These are phyloP conservation scores for Verticillium tricorpus DNA, from an alignment of 2,329 filamentous ascomycete species.

Conservation along the genomic window DNA sequence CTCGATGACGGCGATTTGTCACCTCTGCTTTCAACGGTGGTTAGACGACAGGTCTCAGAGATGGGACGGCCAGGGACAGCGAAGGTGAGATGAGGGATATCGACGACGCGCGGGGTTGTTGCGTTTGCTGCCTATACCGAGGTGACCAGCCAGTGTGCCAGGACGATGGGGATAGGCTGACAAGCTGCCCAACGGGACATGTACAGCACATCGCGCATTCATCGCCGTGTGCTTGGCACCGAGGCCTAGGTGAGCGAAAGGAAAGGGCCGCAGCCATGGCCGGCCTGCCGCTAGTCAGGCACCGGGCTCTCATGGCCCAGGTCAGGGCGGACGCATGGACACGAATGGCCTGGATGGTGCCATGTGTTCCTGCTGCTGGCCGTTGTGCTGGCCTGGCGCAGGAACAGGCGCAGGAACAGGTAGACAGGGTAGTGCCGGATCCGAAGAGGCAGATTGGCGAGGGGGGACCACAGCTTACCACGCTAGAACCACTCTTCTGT, in stretches of 20 bases:
- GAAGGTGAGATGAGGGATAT: neutral
- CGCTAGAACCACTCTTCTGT: neutral
- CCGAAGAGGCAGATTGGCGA: neutral
- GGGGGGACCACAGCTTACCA: neutral
- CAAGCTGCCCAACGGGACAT: neutral
- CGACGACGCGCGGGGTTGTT: neutral
- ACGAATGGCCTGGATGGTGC: conserved; percentile 9
- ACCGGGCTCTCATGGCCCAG: neutral
- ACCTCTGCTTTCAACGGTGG: neutral
- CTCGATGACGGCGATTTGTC: neutral
- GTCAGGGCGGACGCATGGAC: neutral
- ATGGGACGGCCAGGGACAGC: neutral
- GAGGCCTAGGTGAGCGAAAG: neutral
- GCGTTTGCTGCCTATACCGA: neutral
- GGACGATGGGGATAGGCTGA: neutral
- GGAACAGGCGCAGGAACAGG: neutral
- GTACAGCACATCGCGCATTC: neutral
- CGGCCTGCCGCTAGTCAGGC: neutral
- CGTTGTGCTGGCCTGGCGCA: neutral
- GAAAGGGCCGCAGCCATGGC: neutral
- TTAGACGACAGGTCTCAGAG: neutral
- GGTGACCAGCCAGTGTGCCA: neutral
- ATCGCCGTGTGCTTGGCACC: neutral
- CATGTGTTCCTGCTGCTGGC: conserved; percentile 9
- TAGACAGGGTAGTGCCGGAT: neutral